Conservation (phyloP, 257 asterid genomes). For the Solanum okadae region DNA sequence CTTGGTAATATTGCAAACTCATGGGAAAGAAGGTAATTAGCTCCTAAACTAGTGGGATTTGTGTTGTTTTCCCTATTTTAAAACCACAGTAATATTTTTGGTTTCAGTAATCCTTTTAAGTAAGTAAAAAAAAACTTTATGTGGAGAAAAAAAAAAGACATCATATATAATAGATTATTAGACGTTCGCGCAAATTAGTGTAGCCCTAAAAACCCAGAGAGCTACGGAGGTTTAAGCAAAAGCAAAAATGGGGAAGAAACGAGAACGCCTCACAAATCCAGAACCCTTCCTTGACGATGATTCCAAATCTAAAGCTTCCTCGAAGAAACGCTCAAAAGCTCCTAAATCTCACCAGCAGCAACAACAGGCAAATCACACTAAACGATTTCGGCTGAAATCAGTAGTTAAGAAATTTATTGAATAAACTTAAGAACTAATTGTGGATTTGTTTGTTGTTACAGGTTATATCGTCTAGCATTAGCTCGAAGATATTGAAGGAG, state of each 20-base stretch:
- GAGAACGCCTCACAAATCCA: conserved; percentile 62
- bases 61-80: no score
- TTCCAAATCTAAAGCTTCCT: conserved; percentile 29
- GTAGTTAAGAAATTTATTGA: neutral
- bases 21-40: no score
- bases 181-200: neutral
- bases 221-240: neutral
- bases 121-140: neutral
- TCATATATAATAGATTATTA: neutral
- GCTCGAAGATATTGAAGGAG: conserved; percentile 72
- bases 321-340: conserved; percentile 51
- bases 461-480: conserved; percentile 48
- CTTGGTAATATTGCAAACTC: no score
- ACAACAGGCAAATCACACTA: conserved; percentile 29
- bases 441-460: neutral
- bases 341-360: conserved; percentile 66
- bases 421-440: neutral
- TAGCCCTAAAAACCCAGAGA: neutral
- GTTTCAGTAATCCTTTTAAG: neutral
- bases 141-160: neutral
- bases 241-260: conserved; percentile 60
- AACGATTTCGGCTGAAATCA: neutral
- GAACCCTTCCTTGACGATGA: conserved; percentile 64
- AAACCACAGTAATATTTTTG: neutral
- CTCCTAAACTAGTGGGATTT: no score